Evolutionary conservation across 352 stramenopile genomes (phyloP), one percentile per base, ranked within the genome.

Genomic region (Phytophthora litchii): DNA sequence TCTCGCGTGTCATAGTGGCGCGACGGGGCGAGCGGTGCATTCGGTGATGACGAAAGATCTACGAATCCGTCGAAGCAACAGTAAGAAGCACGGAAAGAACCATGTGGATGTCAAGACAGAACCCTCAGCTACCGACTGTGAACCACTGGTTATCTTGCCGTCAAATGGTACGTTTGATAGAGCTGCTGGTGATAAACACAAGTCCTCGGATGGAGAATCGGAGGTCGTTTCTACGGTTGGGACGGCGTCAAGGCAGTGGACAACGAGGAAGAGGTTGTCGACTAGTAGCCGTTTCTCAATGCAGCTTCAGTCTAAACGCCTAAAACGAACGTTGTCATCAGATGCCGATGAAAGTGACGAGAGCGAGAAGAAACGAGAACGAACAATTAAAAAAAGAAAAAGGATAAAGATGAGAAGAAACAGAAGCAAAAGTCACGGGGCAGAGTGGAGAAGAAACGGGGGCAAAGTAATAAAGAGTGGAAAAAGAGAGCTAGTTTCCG

Each of bases 1-100:
- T 36, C 51, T 86, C 27, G 76, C 79, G 12, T 89, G 79, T 54
- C 76, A 87, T 53, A 86, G 67, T 50, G 70, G 70, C 13, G 70
- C 70, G 13, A 69, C 72, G 0, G 72, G 77, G 36, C 25, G 48
- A 19, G 58, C 72, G 43, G 21, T 85, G 35, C 47, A 51, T 16
- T 69, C 61, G 1, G 70, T 82, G 8, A 68, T 85, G 41, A 86
- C 70, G 10, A 80, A 81, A 43, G 70, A 76, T 9, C 25, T 87
- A 10, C 78, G 60, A 42, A 83, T 87, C 54, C 21, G 61, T 35
- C 29, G 61, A 37, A 4, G 27, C 2, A 36, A 11, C 8, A 34
- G 41, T 17, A 12, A 37, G 11, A 47, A 45, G 2, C 32, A 44
- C 5, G 13, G 7, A n/a, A 32, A 29, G 1, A 11, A 54, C 17